Evolutionary conservation across 2,329 filamentous ascomycete species (phyloP), one percentile per base, ranked within the genome.

Genomic region (Fusarium pininemorale): DNA sequence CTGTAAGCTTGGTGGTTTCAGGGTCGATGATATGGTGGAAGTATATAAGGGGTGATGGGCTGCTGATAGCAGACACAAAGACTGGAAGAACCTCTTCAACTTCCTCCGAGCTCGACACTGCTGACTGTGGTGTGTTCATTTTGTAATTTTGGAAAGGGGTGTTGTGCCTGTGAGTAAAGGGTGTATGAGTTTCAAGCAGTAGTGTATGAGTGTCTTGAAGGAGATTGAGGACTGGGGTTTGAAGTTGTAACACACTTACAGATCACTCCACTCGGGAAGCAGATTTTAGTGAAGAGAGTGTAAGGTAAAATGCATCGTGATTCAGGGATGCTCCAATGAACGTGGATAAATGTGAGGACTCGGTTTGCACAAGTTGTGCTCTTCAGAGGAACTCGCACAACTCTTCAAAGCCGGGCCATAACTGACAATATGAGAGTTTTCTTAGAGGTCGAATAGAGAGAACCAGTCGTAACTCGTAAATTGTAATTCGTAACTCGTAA

Each of bases 1-100:
- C 77, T 0, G 71, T 73, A 4, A 83, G 77, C 0, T 73, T 78
- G 0, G 77, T 78, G 0, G 55, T 61, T 3, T 73, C 65, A 2
- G 74, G 41, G 56, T 82, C 65, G 59, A 82, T 65, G 39, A 76
- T 66, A 55, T 83, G 80, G n/a, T 79, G 73, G 38, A 83, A 83
- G 66, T 79, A 83, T 12, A 81, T 74, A 3, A 67, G 56, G 0
- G 76, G 74, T 4, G 64, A 51, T 0, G 75, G 13, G 12, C 55
- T 53, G 24, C 42, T 65, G 42, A 80, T 80, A 3, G 64, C 58
- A 1, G 66, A 60, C 41, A 80, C 63, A 44, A 82, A 81, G 4
- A 59, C 66, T 2, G 76, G 72, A 3, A 68, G 66, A 7, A 51
- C 37, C 30, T 57, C 44, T 24, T 51, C 37, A 8, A 56, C 37